phyloP scores from a whole-genome alignment of 2,329 filamentous ascomycete genomes.

The Ascochyta koolunga region DNA sequence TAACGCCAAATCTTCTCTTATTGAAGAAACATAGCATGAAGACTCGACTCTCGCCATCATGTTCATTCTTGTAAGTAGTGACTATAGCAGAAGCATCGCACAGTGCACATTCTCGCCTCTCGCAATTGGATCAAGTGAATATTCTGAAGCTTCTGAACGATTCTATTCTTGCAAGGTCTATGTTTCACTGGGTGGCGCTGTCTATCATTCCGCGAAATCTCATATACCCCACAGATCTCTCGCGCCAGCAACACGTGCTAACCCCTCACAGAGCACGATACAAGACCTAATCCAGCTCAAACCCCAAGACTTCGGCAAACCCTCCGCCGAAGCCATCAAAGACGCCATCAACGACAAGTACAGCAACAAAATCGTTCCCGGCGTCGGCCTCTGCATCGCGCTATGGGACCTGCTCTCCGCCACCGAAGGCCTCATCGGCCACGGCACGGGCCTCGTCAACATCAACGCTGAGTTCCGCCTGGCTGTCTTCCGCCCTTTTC shows the following conservation, averaged over 20 bases:
- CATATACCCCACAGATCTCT: not conserved
- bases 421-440: slow-evolving; percentile 91
- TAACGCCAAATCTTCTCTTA: slow-evolving; percentile 1
- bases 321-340: slow-evolving; percentile 83
- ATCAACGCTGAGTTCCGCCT: slow-evolving; percentile 97
- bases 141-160: not conserved
- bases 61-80: slow-evolving; percentile 49
- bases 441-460: slow-evolving; percentile 90
- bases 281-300: slow-evolving; percentile 93
- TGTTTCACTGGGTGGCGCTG: not conserved
- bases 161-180: too few species aligned
- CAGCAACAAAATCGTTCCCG: slow-evolving; percentile 95
- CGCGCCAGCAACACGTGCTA: not conserved
- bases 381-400: slow-evolving; percentile 90
- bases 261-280: slow-evolving; percentile 76
- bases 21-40: slow-evolving; percentile 34
- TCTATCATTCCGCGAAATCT: not conserved
- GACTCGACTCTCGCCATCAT: slow-evolving; percentile 29
- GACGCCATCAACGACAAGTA: slow-evolving; percentile 98
- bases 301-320: slow-evolving; percentile 85
- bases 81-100: not conserved
- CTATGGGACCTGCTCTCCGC: slow-evolving; percentile 89
- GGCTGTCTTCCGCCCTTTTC: slow-evolving; percentile 93
- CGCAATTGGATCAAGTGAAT: not conserved
- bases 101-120: not conserved